phyloP scores from a whole-genome alignment of 495 filamentous ascomycete genomes.

The Aspergillus cristatus region DNA sequence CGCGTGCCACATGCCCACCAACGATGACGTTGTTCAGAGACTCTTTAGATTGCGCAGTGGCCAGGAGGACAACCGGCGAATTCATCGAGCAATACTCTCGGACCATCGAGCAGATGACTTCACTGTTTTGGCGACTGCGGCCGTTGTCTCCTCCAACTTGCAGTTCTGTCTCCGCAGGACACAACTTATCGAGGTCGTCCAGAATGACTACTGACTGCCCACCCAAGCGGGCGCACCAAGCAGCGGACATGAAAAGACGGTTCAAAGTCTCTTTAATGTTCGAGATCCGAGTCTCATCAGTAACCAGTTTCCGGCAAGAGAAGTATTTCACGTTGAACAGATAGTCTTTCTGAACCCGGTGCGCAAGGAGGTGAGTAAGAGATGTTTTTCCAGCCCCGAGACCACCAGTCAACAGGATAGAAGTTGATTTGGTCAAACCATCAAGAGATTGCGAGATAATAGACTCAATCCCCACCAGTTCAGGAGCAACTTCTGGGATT shows the following conservation, averaged over 20 bases:
- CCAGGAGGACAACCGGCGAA: conserved; percentile 74
- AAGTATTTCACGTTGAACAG: conserved; percentile 75
- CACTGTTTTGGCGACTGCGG: conserved; percentile 84
- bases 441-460: conserved; percentile 59
- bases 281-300: conserved; percentile 77
- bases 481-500: conserved; percentile 41
- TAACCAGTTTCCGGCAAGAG: conserved; percentile 72
- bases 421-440: conserved; percentile 74
- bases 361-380: conserved; percentile 56
- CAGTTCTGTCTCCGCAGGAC: conserved; percentile 84
- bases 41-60: conserved; percentile 90
- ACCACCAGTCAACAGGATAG: conserved; percentile 78
- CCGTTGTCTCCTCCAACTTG: conserved; percentile 87
- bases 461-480: conserved; percentile 78
- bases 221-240: conserved; percentile 79
- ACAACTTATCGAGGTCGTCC: conserved; percentile 87
- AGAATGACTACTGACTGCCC: conserved; percentile 76
- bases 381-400: conserved; percentile 84
- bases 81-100: conserved; percentile 68
- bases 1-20: conserved; percentile 69
- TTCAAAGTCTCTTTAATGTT: conserved; percentile 83
- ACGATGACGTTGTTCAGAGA: conserved; percentile 71
- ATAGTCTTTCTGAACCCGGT: conserved; percentile 52
- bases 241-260: conserved; percentile 74
- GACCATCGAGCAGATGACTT: conserved; percentile 73